Evolutionary conservation across 768 basidiomycete genomes (phyloP), one percentile per base, ranked within the genome.

Genomic region (Cyclocybe cylindracea): DNA sequence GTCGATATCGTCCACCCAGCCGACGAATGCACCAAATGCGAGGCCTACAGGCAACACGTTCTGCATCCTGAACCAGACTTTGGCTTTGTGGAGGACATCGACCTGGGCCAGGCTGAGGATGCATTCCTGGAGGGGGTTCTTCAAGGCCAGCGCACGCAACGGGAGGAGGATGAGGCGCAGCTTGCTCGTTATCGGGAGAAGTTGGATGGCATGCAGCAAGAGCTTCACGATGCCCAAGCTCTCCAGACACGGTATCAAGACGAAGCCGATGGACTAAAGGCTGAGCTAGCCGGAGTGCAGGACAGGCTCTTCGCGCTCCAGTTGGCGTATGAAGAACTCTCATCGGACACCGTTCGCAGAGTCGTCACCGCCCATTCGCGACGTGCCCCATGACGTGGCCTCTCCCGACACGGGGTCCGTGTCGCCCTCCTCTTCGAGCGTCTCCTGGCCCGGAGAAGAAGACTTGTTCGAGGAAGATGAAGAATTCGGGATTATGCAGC

Each of bases 241-340:
- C 29, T 47, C 19, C 34, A 49, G 9, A 24, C 50, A 4, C 48
- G 46, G 8, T 48, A 58, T 32, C 51, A 55, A 18, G 51, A 47
- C 1, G 54, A 60, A 34, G 48, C 66, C 7, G 44, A 51, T 13
- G 34, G 51, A 10, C 48, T 59, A 10, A 40, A 56, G 10, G 42
- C 57, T 33, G 62, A 67, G 38, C 45, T 70, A 5, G 5, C 16
- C 11, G 46, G 50, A 14, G 43, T 66, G 14, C 48, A 60, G 38
- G 60, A 70, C 38, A 51, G 61, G 7, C 48, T 68, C 5, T 29
- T 61, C 7, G 62, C 62, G 7, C 47, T 69, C 19, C 59, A 60
- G 44, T 42, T 61, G n/a, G 57, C 61, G 0, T 62, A 60, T 38
- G 60, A 61, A 14, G 59, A 61, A 10, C 11, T 61, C 10, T 32